Evolutionary conservation across 23 red algal genomes (phyloP), one percentile per base, ranked within the genome.

Genomic region (Cyanidioschyzon merolae): DNA sequence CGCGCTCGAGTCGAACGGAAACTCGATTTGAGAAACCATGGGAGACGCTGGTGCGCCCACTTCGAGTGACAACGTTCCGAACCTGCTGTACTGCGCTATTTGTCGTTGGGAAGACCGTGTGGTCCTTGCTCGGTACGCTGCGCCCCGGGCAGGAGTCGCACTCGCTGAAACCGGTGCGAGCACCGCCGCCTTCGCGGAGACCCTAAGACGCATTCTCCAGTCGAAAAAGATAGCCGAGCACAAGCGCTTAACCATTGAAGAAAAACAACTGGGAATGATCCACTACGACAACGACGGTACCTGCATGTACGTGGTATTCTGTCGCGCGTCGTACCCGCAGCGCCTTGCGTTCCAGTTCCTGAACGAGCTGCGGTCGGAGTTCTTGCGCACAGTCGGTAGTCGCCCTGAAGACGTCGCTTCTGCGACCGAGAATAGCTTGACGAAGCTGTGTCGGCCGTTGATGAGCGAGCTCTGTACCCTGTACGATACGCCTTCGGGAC

Each of bases 341-440:
- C 90, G 90, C 36, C 79, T 76, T 29, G 90, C 90, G 35, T 95
- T 95, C 80, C 82, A 87, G 57, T 86, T 95, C 50, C 81, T 95
- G 25, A 71, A 34, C 16, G 90, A 88, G 63, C 27, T 88, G 39
- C 80, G 86, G 34, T 34, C 41, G 40, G 90, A 88, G 75, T 95
- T 89, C 85, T 79, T 86, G 76, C 63, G 63, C 12, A 71, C 63
- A 7, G 32, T 71, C 12, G 71, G 76, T 18, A 58, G 17, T 3
- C 85, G 83, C 74, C 68, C 78, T 0, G 77, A 87, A 0, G 90
- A 88, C 1, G 84, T 88, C 45, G 41, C 67, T 21, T 75, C 41
- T 29, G 76, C 90, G 17, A 29, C 76, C 30, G 77, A 85, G 75
- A 80, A 77, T 1, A 79, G 59, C 16, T 68, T 95, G 3, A 79